Conservation (phyloP, 2,329 filamentous ascomycete genomes). For the Fusarium albidum region DNA sequence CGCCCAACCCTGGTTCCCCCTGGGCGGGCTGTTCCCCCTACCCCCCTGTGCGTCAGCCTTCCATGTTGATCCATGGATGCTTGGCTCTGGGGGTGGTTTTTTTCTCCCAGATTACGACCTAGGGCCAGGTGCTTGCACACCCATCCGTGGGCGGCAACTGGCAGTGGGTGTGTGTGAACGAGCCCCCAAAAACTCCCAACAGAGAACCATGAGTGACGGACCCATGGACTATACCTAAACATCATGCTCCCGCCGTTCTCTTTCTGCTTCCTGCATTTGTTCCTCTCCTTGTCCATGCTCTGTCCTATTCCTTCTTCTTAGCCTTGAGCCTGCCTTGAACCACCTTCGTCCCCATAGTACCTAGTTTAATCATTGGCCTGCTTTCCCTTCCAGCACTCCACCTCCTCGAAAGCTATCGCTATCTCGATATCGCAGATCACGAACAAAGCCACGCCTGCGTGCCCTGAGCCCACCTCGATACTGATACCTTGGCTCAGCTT, state of each 20-base stretch:
- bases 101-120: neutral
- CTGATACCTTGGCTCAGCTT: constrained; percentile 3
- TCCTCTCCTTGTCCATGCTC: constrained; percentile 13
- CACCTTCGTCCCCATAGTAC: constrained; percentile 16
- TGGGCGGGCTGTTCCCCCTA: neutral
- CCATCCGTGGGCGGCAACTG: constrained; percentile 11
- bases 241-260: constrained; percentile 16
- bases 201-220: constrained; percentile 17
- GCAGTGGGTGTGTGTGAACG: constrained; percentile 21
- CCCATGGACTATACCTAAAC: constrained; percentile 25
- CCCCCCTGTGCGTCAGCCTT: constrained; percentile 27
- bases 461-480: constrained; percentile 13
- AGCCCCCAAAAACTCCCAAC: constrained; percentile 21
- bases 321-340: constrained; percentile 9
- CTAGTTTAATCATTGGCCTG: constrained; percentile 12
- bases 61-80: constrained; percentile 19
- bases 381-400: constrained; percentile 8
- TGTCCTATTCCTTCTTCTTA: neutral
- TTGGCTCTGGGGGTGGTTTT: constrained; percentile 22
- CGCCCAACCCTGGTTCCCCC: constrained; percentile 23
- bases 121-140: constrained; percentile 8
- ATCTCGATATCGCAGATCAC: constrained; percentile 7
- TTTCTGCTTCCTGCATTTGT: constrained; percentile 15
- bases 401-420: constrained; percentile 6
- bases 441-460: constrained; percentile 6